Evolutionary conservation across 176 grass and related monocot species (phyloP).

Genomic region (Luzula sylvatica): DNA sequence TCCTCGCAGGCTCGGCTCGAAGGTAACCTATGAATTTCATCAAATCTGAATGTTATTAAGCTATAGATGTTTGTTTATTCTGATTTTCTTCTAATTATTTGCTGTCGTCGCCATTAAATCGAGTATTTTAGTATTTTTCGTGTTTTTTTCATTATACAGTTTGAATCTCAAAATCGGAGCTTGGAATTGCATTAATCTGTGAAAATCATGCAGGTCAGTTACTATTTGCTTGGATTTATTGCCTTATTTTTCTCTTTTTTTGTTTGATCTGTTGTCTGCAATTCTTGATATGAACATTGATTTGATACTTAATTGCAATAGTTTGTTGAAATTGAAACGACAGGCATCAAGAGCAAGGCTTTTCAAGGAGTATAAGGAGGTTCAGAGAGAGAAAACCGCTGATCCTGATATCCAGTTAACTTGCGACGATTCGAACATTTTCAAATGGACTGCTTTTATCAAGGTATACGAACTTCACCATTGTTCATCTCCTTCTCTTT

Average conservation of each 20-base stretch:
- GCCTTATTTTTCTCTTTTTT: too few relatives aligned
- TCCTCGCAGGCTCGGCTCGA: not conserved
- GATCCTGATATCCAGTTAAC: slow-evolving; percentile 96
- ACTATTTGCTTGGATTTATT: not conserved
- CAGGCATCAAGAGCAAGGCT: slow-evolving; percentile 92
- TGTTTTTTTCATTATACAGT: not conserved
- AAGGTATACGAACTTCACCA: slow-evolving; percentile 33
- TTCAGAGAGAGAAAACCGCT: slow-evolving; percentile 80
- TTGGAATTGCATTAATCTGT: not conserved
- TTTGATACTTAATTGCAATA: too few relatives aligned
- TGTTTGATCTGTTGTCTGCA: too few relatives aligned
- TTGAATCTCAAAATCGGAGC: not conserved
- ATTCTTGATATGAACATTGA: too few relatives aligned
- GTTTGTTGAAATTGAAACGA: not conserved
- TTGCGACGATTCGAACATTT: slow-evolving; percentile 94
- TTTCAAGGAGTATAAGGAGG: slow-evolving; percentile 94
- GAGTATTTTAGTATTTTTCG: not conserved
- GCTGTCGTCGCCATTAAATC: not conserved
- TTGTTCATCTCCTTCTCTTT: slow-evolving; percentile 4
- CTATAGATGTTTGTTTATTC: not conserved
- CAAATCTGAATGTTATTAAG: not conserved
- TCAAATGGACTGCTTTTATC: slow-evolving; percentile 96
- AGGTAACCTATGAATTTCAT: not conserved
- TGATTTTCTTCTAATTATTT: not conserved
- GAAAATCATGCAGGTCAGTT: slow-evolving; percentile 21